Conservation (phyloP, 495 filamentous ascomycete species). For the Daldinia grandis region DNA sequence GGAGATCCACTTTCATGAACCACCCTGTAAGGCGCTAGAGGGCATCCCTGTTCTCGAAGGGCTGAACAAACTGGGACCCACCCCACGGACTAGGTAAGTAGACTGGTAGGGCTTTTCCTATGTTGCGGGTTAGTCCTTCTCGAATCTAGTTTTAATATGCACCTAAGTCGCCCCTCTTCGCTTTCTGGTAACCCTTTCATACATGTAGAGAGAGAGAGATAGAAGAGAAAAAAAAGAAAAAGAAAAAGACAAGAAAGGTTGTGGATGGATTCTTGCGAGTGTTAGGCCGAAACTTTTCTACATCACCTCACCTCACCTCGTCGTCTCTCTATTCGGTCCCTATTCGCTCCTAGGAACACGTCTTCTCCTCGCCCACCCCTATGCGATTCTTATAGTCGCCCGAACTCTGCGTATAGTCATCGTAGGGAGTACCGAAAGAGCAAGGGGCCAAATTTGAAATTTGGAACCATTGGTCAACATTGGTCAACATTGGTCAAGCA, state of each 20-base stretch:
- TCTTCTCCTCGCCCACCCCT: slow-evolving; percentile 7
- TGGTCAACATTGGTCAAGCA: not conserved
- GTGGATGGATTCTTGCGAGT: slow-evolving; percentile 39
- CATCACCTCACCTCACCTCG: slow-evolving; percentile 20
- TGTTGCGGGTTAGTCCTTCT: slow-evolving; percentile 36
- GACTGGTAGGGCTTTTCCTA: slow-evolving; percentile 35
- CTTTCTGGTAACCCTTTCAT: slow-evolving; percentile 30
- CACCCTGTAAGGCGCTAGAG: slow-evolving; percentile 17
- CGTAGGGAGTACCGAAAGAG: slow-evolving; percentile 1
- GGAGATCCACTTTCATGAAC: slow-evolving; percentile 8
- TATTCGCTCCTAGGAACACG: not conserved
- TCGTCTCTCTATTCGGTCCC: slow-evolving; percentile 9
- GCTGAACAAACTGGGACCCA: slow-evolving; percentile 26
- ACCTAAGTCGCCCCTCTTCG: slow-evolving; percentile 41
- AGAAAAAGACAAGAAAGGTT: slow-evolving; percentile 14
- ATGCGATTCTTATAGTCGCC: slow-evolving; percentile 2
- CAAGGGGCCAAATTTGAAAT: slow-evolving; percentile 16
- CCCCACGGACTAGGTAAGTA: slow-evolving; percentile 19
- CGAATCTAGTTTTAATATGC: slow-evolving; percentile 44
- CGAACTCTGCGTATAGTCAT: slow-evolving; percentile 3
- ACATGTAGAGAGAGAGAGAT: not conserved
- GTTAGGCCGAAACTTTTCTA: slow-evolving; percentile 23
- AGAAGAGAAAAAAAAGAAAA: not conserved
- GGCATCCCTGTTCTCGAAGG: slow-evolving; percentile 19
- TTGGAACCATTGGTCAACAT: slow-evolving; percentile 22